Percentiles rank a stretch among this genome's conserved stretches.
phyloP scores from a whole-genome alignment of 2,329 filamentous ascomycete species.

The Trichoderma brevicompactum region DNA sequence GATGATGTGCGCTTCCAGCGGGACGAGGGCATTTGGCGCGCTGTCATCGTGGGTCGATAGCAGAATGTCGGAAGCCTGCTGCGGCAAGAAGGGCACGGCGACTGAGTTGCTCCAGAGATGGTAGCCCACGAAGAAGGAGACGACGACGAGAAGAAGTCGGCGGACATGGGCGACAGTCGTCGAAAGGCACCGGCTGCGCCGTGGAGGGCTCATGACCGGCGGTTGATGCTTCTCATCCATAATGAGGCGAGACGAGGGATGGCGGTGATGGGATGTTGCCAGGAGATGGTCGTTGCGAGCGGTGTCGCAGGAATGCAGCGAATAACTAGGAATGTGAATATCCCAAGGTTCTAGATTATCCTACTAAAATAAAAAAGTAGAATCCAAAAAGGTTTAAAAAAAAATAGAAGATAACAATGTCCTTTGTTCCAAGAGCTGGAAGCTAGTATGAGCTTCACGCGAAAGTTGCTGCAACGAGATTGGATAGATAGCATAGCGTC shows the following conservation, averaged over 20 bases:
- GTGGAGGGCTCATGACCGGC: conserved; percentile 32
- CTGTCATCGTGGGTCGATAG: background rate
- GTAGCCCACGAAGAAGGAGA: conserved; percentile 35
- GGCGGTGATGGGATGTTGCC: background rate
- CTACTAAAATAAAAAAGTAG: too few relatives aligned
- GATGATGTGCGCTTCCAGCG: conserved; percentile 94
- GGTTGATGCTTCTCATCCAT: conserved; percentile 42
- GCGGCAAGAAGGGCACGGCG: conserved; percentile 8
- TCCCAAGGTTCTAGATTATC: too few relatives aligned
- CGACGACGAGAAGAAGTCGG: conserved; percentile 33
- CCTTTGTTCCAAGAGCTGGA: background rate
- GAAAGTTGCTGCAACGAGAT: conserved; percentile 6
- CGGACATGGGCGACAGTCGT: conserved; percentile 29
- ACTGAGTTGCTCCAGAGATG: conserved; percentile 32
- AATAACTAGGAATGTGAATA: background rate
- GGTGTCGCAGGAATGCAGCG: background rate
- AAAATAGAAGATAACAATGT: background rate
- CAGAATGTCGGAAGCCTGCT: background rate
- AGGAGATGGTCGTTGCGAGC: background rate
- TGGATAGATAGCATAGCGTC: conserved; percentile 19
- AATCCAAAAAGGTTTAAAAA: too few relatives aligned
- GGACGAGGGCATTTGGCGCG: conserved; percentile 55
- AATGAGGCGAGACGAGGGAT: background rate
- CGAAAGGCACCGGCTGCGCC: background rate
- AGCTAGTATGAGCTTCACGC: conserved; percentile 2